These are phyloP conservation scores for Ascochyta pisi DNA, from an alignment of 2,329 filamentous ascomycete genomes.

Conservation along the genomic window DNA sequence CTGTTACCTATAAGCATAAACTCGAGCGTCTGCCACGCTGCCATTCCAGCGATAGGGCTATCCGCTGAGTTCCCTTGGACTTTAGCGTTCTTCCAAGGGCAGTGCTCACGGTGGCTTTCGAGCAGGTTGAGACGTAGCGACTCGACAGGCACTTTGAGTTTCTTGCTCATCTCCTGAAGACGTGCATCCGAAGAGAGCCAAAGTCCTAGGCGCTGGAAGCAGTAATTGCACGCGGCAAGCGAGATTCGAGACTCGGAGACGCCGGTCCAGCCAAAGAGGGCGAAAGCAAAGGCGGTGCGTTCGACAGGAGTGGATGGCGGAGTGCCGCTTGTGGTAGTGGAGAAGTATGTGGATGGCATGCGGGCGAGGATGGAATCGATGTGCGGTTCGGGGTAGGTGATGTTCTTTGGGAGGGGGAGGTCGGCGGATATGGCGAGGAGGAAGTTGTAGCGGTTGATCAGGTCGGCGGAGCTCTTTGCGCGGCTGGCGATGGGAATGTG, in stretches of 20 bases:
- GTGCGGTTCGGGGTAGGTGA: slow-evolving; percentile 41
- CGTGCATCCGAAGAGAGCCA: slow-evolving; percentile 75
- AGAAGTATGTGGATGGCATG: slow-evolving; percentile 35
- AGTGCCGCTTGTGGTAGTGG: slow-evolving; percentile 6
- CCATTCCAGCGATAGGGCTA: slow-evolving; percentile 41
- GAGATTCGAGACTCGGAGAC: slow-evolving; percentile 69
- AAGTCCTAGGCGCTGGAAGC: slow-evolving; percentile 84
- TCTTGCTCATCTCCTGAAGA: slow-evolving; percentile 44
- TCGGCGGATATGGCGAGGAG: slow-evolving; percentile 43
- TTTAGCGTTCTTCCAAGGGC: slow-evolving; percentile 49
- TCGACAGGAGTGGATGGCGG: slow-evolving; percentile 27
- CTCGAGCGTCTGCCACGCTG: slow-evolving; percentile 46
- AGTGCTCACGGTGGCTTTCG: slow-evolving; percentile 50
- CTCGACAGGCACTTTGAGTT: slow-evolving; percentile 38
- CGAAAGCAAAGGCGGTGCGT: slow-evolving; percentile 42
- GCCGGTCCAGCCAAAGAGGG: slow-evolving; percentile 59
- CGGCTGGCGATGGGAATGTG: slow-evolving; percentile 58
- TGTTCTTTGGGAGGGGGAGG: slow-evolving; percentile 43
- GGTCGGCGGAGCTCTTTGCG: slow-evolving; percentile 46
- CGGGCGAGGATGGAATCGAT: slow-evolving; percentile 35
- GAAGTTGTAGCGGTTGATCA: slow-evolving; percentile 51
- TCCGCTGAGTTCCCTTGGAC: slow-evolving; percentile 43
- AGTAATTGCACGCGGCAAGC: slow-evolving; percentile 81
- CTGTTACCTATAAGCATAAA: slow-evolving; percentile 35
- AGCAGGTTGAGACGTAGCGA: slow-evolving; percentile 46